Evolutionary conservation across 345 rosid genomes (phyloP).

Genomic region (Physaria fendleri): DNA sequence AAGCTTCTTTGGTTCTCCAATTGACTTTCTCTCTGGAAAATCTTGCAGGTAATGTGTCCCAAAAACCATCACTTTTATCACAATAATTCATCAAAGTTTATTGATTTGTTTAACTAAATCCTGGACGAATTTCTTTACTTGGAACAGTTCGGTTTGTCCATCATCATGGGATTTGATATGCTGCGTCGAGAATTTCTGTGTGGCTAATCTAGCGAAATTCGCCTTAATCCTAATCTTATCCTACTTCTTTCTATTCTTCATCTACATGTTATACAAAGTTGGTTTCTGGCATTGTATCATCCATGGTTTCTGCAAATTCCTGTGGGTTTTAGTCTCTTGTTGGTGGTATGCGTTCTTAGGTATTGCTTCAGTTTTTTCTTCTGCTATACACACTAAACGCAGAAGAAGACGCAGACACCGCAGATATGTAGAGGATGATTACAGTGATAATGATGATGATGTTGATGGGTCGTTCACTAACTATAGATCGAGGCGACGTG

Average conservation of each 20-base stretch:
- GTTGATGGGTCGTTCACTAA: constrained; percentile 40
- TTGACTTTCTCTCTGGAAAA: constrained; percentile 48
- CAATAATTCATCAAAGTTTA: neutral
- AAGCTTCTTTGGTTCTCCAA: constrained; percentile 42
- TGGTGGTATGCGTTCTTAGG: constrained; percentile 38
- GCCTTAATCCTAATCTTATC: constrained; percentile 27
- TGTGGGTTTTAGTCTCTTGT: constrained; percentile 34
- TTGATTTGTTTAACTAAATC: neutral
- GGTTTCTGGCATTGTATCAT: constrained; percentile 41
- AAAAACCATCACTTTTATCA: neutral
- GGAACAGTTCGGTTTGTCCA: constrained; percentile 37
- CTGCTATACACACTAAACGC: constrained; percentile 28
- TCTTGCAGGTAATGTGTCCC: constrained; percentile 50
- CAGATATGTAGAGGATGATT: neutral
- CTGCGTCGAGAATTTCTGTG: constrained; percentile 47
- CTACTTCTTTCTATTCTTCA: constrained; percentile 40
- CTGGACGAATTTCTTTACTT: neutral
- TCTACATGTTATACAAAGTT: constrained; percentile 41
- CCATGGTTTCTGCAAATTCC: constrained; percentile 37
- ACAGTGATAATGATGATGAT: neutral
- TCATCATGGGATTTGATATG: constrained; percentile 54
- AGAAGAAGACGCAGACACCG: neutral
- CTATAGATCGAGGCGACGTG: no score
- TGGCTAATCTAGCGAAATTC: constrained; percentile 44
- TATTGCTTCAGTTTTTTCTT: constrained; percentile 36